phyloP scores from a whole-genome alignment of 305 asterid species.

The Fraxinus angustifolia region DNA sequence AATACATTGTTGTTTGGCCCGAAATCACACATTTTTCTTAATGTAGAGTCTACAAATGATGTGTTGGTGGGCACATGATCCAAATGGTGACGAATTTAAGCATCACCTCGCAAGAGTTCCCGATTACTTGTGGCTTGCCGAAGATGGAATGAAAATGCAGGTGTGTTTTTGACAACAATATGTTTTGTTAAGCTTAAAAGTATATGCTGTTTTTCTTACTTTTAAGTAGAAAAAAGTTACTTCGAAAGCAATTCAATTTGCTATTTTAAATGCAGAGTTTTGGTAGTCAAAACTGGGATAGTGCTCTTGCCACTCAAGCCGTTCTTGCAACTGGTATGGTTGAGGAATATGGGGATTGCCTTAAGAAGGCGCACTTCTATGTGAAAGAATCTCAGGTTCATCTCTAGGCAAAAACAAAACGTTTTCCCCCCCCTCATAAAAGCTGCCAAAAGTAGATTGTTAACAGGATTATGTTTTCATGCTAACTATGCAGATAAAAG shows the following conservation, averaged over 20 bases:
- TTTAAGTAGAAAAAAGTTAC: not conserved
- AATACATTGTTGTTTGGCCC: not conserved
- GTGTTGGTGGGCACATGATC: constrained; percentile 88
- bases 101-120: constrained; percentile 74
- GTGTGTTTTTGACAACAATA: constrained; percentile 13
- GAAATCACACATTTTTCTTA: not conserved
- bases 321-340: constrained; percentile 65
- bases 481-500: constrained; percentile 39
- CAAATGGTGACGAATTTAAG: constrained; percentile 60
- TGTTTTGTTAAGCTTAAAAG: not conserved
- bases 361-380: constrained; percentile 63
- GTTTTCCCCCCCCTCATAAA: not conserved
- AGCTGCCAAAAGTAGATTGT: not conserved
- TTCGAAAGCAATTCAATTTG: not conserved
- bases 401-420: not conserved
- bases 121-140: constrained; percentile 78
- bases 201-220: not conserved
- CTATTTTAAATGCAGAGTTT: constrained; percentile 39
- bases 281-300: constrained; percentile 80
- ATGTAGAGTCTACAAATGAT: constrained; percentile 58
- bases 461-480: not conserved
- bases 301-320: constrained; percentile 61
- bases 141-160: constrained; percentile 93
- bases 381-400: constrained; percentile 69
- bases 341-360: constrained; percentile 69